These are phyloP conservation scores for Blastobotrys petasosporus DNA, from an alignment of 1,139 yeast species.

Conservation along the genomic window DNA sequence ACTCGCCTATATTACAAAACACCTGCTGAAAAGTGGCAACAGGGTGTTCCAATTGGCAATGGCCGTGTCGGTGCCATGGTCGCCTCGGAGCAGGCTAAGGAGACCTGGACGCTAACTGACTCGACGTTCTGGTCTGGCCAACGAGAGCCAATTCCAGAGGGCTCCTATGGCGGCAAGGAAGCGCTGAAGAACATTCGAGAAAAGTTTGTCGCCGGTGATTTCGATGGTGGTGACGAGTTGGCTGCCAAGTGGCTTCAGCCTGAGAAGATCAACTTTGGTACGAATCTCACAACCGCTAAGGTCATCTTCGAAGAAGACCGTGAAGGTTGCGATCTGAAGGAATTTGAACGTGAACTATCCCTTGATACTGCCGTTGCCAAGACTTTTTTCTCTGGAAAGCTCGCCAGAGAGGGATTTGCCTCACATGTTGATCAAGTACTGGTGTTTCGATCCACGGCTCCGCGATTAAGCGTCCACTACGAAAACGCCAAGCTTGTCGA, in stretches of 20 bases:
- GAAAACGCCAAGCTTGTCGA: not conserved
- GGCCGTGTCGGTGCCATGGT: slow-evolving; percentile 14
- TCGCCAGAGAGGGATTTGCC: slow-evolving; percentile 6
- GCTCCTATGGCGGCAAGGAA: slow-evolving; percentile 8
- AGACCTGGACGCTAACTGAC: slow-evolving; percentile 9
- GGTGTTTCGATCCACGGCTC: not conserved
- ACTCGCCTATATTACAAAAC: not conserved
- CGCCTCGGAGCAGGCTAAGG: slow-evolving; percentile 2
- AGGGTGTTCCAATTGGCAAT: slow-evolving; percentile 14
- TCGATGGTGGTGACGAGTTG: slow-evolving; percentile 2
- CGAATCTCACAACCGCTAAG: slow-evolving; percentile 10
- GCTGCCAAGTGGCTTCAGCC: slow-evolving; percentile 13
- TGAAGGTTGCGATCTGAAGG: no score
- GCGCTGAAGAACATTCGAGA: slow-evolving; percentile 7
- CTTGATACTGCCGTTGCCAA: slow-evolving; percentile 3
- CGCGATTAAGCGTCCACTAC: not conserved
- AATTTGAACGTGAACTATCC: slow-evolving; percentile 1
- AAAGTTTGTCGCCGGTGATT: slow-evolving; percentile 6
- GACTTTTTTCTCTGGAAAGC: not conserved
- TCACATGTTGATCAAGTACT: slow-evolving; percentile 9
- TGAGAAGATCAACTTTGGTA: slow-evolving; percentile 10
- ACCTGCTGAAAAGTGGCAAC: slow-evolving; percentile 10
- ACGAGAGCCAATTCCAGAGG: not conserved
- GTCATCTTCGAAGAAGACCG: slow-evolving; percentile 1
- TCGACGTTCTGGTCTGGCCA: slow-evolving; percentile 13